Evolutionary conservation across 2,329 filamentous ascomycete species (phyloP).

Genomic region (Sporothrix phasma): DNA sequence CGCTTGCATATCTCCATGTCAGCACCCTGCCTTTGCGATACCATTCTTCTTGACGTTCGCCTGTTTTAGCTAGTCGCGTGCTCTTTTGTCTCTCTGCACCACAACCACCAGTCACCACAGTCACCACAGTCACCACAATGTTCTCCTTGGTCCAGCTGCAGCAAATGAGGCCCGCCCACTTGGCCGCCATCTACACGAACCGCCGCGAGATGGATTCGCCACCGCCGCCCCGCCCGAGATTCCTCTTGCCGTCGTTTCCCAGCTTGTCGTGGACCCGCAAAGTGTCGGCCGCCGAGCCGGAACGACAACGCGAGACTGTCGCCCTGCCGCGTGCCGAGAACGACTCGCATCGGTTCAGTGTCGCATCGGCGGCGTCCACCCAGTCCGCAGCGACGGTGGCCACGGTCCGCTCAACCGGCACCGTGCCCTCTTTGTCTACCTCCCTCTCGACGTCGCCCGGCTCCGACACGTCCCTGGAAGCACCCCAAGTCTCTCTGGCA

Average conservation of each 20-base stretch:
- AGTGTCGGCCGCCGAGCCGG: not conserved
- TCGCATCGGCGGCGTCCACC: not conserved
- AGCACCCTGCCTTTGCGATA: too few species aligned
- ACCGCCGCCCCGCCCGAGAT: constrained; percentile 21
- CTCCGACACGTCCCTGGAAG: not conserved
- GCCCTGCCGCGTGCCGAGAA: not conserved
- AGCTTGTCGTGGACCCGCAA: constrained; percentile 18
- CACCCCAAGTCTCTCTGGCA: not conserved
- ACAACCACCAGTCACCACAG: too few species aligned
- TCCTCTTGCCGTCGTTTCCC: constrained; percentile 23
- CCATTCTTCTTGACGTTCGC: not conserved
- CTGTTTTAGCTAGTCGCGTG: not conserved
- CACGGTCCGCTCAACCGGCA: not conserved
- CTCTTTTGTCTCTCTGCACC: too few species aligned
- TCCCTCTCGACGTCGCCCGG: constrained; percentile 21
- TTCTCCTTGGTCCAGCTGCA: too few species aligned
- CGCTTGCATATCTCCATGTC: not conserved
- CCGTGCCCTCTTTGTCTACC: not conserved
- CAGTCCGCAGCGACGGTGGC: constrained; percentile 4
- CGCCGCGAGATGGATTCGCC: too few species aligned
- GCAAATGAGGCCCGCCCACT: too few species aligned
- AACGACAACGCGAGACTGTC: not conserved
- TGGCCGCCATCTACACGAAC: not conserved
- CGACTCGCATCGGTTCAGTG: not conserved
- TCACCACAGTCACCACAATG: too few species aligned